Conservation (phyloP, 2,329 filamentous ascomycete genomes). For the Exophiala sp. region DNA sequence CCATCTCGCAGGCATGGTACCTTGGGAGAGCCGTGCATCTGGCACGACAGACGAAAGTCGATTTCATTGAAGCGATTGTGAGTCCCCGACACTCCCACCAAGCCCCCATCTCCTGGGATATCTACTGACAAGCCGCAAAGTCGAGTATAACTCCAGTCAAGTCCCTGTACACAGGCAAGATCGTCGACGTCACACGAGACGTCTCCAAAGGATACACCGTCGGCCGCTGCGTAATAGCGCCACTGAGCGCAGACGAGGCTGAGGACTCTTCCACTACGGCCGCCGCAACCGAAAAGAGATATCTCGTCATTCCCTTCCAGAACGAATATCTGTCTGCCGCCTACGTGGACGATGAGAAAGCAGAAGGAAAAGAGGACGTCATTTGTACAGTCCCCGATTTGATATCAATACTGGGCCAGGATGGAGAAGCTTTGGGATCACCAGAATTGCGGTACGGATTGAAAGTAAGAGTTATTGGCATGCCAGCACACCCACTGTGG, state of each 20-base stretch:
- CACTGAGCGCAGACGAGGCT: constrained; percentile 28
- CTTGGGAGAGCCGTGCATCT: constrained; percentile 31
- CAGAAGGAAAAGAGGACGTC: constrained; percentile 20
- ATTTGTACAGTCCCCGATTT: constrained; percentile 34
- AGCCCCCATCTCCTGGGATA: not conserved
- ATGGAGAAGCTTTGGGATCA: constrained; percentile 24
- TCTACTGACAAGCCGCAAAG: not conserved
- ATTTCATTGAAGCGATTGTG: constrained; percentile 43
- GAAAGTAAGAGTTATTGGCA: constrained; percentile 49
- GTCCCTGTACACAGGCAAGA: constrained; percentile 44
- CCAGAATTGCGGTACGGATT: constrained; percentile 47
- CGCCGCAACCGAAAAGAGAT: constrained; percentile 1
- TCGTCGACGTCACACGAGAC: constrained; percentile 42
- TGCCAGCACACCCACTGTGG: constrained; percentile 52
- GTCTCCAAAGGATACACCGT: constrained; percentile 40
- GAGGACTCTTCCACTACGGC: constrained; percentile 11
- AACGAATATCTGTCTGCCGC: constrained; percentile 33
- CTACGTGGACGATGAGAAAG: constrained; percentile 13
- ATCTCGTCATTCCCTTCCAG: constrained; percentile 31
- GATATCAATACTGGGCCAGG: constrained; percentile 24
- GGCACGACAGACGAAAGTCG: constrained; percentile 28
- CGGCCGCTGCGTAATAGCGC: constrained; percentile 33
- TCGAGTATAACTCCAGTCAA: constrained; percentile 10
- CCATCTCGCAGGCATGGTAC: constrained; percentile 34
- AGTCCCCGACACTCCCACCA: constrained; percentile 17